Conservation (phyloP, 768 basidiomycete species). For the Gelatoporia subvermispora region DNA sequence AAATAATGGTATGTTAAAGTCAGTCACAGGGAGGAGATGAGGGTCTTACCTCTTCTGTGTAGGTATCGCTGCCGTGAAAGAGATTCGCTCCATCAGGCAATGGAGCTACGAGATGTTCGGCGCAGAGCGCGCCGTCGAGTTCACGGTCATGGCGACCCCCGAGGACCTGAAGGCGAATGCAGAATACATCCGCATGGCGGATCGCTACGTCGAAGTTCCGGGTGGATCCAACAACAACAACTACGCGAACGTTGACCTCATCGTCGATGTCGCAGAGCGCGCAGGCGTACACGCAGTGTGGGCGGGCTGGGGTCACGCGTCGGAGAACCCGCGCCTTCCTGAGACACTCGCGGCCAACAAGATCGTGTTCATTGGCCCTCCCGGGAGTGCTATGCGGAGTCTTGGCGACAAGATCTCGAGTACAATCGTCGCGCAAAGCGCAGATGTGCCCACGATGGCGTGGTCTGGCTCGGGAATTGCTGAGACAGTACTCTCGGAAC, state of each 20-base stretch:
- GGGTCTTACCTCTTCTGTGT: constrained; percentile 19
- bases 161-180: constrained; percentile 99
- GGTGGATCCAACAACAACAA: constrained; percentile 99
- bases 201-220: constrained; percentile 97
- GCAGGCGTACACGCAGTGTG: constrained; percentile 98
- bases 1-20: constrained; percentile 74
- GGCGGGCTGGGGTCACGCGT: constrained; percentile 99
- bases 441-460: constrained; percentile 95
- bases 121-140: constrained; percentile 91
- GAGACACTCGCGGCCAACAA: constrained; percentile 90
- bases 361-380: constrained; percentile 98
- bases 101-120: constrained; percentile 99
- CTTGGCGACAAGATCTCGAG: constrained; percentile 99
- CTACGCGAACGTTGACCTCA: constrained; percentile 98
- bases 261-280: constrained; percentile 96
- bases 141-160: constrained; percentile 99
- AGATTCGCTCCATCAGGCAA: constrained; percentile 97
- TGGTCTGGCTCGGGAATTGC: constrained; percentile 97
- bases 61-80: constrained; percentile 99
- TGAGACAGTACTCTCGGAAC: constrained; percentile 76
- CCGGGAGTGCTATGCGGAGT: constrained; percentile 97
- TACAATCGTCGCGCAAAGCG: constrained; percentile 97
- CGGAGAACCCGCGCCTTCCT: constrained; percentile 95
- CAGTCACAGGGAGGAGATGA: not conserved
- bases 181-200: constrained; percentile 99